Evolutionary conservation across 2,329 filamentous ascomycete genomes (phyloP), one percentile per base, ranked within the genome.

Genomic region (Lachnellula arida): DNA sequence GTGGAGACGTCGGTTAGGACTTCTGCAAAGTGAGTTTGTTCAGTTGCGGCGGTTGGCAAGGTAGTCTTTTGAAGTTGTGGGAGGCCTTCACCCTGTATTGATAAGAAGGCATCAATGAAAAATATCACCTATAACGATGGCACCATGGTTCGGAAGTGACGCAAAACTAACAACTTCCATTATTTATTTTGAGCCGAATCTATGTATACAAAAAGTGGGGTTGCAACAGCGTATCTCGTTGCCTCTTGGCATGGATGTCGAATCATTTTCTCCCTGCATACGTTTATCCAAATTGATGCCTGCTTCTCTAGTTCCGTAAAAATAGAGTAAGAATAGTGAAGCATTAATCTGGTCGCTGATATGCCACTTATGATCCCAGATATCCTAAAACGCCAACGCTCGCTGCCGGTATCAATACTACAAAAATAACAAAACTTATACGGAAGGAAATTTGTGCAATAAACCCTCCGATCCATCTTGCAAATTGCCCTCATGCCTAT

Each of bases 331-430:
- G 19, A 23, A 44, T 12, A 5, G n/a, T 44, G 19, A 12, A n/a
- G 12, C 15, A 15, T 9, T 7, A 47, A 32, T 14, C 14, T 15
- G 11, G 8, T 25, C 42, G 42, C 44, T n/a, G n/a, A 28, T 15
- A 47, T 40, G 37, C 15, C 37, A 17, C 6, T 40, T 17, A 7
- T 14, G 44, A 47, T 28, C 2, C 12, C 19, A 34, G 44, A 47
- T 32, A 47, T 25, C 40, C 42, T 22, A 37, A 44, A 54, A 54
- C 52, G 46, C 52, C 52, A 54, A 50, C 46, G 52, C 51, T 54
- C 35, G 34, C 52, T 44, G 25, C 46, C 39, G 23, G 37, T 50
- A 54, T 49, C 8, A 17, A 48, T 54, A 49, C 23, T n/a, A 19
- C 51, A 12, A 8, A 48, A 53, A 40, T 22, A 19, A 23, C 23